A percentile compares a stretch with the other conserved stretches of the same genome.
Evolutionary conservation across 208 protist species (phyloP).

Genomic region (Entamoeba histolytica): DNA sequence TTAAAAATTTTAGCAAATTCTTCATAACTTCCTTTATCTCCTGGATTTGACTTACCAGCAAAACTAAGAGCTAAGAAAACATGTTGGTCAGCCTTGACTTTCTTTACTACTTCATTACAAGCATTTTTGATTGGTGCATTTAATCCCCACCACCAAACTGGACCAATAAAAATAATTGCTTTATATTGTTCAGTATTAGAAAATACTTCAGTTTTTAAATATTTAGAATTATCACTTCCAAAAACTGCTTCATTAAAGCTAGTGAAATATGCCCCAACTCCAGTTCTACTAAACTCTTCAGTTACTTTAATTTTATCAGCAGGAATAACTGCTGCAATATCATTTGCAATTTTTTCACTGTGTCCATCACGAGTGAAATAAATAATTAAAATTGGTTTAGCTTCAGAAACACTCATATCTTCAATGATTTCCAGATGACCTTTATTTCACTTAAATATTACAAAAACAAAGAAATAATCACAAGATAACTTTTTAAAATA

Average conservation of each 20-base stretch:
- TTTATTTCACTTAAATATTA: too few relatives aligned
- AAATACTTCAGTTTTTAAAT: background rate
- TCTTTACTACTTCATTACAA: background rate
- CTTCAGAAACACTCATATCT: background rate
- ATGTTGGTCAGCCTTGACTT: background rate
- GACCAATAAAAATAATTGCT: background rate
- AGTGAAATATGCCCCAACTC: background rate
- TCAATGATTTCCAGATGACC: too few relatives aligned
- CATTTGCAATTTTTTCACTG: background rate
- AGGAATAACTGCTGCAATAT: background rate
- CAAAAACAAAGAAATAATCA: too few relatives aligned
- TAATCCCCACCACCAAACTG: background rate
- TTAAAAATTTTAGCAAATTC: background rate
- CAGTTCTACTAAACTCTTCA: background rate
- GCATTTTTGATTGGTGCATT: background rate
- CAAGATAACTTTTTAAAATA: too few relatives aligned
- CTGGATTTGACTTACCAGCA: background rate
- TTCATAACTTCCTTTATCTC: background rate
- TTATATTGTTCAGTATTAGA: background rate
- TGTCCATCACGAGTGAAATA: background rate
- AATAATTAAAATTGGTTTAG: background rate
- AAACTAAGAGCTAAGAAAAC: background rate
- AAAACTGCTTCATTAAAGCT: background rate
- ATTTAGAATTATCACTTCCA: background rate
- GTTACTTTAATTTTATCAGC: background rate